These are phyloP conservation scores for Eucommia ulmoides DNA, from an alignment of 257 asterid genomes.

Conservation along the genomic window DNA sequence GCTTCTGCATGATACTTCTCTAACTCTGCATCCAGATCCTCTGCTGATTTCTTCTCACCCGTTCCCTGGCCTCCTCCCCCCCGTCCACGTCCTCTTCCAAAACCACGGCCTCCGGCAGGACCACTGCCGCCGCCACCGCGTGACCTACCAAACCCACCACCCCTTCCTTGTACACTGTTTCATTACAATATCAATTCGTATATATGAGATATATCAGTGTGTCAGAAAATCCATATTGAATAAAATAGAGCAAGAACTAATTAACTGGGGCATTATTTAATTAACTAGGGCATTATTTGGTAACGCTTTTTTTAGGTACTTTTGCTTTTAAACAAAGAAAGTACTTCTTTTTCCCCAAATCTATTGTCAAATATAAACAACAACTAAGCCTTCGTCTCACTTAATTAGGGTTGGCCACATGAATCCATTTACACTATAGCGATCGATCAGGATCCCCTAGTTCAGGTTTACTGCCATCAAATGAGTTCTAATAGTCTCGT, in stretches of 20 bases:
- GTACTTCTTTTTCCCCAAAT: too few species aligned
- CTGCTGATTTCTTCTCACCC: slow-evolving; percentile 48
- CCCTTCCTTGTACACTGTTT: slow-evolving; percentile 32
- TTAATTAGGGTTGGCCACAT: too few species aligned
- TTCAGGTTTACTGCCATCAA: too few species aligned
- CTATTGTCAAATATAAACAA: too few species aligned
- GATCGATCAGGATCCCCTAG: too few species aligned
- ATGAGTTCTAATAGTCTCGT: too few species aligned
- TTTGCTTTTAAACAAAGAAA: too few species aligned
- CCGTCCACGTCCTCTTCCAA: slow-evolving; percentile 31
- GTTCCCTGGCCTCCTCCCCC: slow-evolving; percentile 41
- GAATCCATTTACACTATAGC: too few species aligned
- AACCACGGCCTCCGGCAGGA: slow-evolving; percentile 23
- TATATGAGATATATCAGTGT: neutral
- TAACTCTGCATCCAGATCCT: slow-evolving; percentile 63
- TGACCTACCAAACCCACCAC: slow-evolving; percentile 31
- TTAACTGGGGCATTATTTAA: neutral
- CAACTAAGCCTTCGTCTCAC: too few species aligned
- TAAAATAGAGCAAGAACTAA: neutral
- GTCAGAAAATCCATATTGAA: neutral
- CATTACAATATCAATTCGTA: neutral
- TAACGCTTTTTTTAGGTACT: too few species aligned
- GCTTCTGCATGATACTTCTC: slow-evolving; percentile 52
- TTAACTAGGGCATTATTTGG: neutral
- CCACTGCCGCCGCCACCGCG: slow-evolving; percentile 20